phyloP scores from a whole-genome alignment of 495 filamentous ascomycete species.

The Terfezia claveryi region DNA sequence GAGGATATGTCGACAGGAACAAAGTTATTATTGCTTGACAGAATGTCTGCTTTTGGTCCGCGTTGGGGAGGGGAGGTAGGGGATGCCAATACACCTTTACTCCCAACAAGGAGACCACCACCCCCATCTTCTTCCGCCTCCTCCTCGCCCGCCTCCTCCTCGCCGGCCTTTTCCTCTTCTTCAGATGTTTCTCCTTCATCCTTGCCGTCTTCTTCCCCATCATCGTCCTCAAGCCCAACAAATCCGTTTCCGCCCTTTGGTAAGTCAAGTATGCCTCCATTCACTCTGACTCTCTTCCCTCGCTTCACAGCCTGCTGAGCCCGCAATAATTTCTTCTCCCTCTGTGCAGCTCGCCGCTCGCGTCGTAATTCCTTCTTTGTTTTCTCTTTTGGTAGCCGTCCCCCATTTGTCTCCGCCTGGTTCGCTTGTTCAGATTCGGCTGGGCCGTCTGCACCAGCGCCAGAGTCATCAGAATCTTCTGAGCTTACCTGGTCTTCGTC shows the following conservation, averaged over 20 bases:
- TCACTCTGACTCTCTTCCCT: no score
- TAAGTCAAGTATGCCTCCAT: no score
- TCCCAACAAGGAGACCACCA: not conserved
- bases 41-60: not conserved
- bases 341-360: no score
- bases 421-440: not conserved
- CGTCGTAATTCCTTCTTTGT: no score
- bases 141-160: constrained; percentile 1
- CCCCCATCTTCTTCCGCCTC: not conserved
- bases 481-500: not conserved
- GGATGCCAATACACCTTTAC: no score
- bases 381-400: no score
- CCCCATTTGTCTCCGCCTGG: no score
- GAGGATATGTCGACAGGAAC: not conserved
- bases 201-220: not conserved
- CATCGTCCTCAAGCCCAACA: no score
- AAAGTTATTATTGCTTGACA: not conserved
- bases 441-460: not conserved
- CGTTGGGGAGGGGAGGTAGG: no score
- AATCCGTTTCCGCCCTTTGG: no score
- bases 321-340: no score
- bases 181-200: not conserved
- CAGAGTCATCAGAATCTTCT: not conserved
- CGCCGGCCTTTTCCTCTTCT: not conserved
- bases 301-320: no score